Conservation (phyloP, 2,329 filamentous ascomycete species). For the Fusarium sambucinum region DNA sequence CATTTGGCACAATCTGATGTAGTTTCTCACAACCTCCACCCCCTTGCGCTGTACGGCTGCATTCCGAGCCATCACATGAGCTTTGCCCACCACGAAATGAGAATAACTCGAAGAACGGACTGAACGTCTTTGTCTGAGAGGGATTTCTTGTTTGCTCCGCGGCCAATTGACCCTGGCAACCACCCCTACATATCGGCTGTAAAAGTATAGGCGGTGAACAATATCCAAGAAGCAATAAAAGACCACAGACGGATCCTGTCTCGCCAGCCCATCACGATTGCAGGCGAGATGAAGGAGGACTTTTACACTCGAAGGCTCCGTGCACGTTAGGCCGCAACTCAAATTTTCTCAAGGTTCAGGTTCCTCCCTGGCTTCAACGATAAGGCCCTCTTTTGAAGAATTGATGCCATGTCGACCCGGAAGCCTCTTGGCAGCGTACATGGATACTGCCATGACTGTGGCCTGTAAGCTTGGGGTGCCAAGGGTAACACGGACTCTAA, state of each 20-base stretch:
- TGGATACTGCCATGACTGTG: not conserved
- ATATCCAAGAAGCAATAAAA: constrained; percentile 36
- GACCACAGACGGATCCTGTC: constrained; percentile 19
- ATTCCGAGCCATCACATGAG: constrained; percentile 46
- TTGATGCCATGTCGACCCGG: constrained; percentile 15
- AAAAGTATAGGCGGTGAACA: constrained; percentile 44
- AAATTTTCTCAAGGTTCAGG: constrained; percentile 8
- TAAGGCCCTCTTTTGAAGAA: constrained; percentile 24
- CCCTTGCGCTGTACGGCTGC: constrained; percentile 36
- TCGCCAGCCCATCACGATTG: constrained; percentile 39
- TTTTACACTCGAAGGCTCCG: constrained; percentile 32
- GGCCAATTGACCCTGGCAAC: constrained; percentile 38
- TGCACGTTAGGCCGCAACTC: constrained; percentile 31
- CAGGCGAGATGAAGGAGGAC: constrained; percentile 32
- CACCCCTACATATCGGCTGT: constrained; percentile 34
- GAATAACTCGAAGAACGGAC: constrained; percentile 34
- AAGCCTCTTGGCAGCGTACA: constrained; percentile 20
- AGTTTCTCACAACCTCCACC: constrained; percentile 21
- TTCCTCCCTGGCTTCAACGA: constrained; percentile 4
- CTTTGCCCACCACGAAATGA: constrained; percentile 41
- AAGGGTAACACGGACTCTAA: not conserved
- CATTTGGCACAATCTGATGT: constrained; percentile 7
- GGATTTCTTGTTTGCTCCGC: constrained; percentile 30
- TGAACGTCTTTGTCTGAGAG: constrained; percentile 18
- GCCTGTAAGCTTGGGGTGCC: not conserved